phyloP scores from a whole-genome alignment of 164 flowering plant genomes.

The Chimonanthus praecox region DNA sequence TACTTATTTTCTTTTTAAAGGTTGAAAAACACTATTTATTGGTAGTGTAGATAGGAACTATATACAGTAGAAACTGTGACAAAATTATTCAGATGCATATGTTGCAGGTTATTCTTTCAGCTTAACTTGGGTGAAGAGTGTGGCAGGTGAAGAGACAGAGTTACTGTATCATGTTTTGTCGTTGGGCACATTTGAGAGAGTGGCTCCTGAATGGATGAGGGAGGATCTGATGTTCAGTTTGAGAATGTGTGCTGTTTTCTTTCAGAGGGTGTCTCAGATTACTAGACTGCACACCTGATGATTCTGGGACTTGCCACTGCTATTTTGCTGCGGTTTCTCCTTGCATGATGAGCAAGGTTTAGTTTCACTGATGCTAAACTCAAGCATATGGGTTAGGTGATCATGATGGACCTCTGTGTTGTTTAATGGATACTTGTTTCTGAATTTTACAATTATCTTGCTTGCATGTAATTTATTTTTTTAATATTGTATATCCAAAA shows the following conservation, averaged over 20 bases:
- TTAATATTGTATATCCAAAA: no score
- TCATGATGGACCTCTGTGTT: no score
- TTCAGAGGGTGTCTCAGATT: conserved; percentile 59
- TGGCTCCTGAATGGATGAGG: conserved; percentile 91
- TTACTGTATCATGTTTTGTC: conserved; percentile 53
- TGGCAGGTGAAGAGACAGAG: conserved; percentile 32
- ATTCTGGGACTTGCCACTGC: neutral
- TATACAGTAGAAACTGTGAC: no score
- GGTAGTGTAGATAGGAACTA: no score
- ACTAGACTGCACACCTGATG: conserved; percentile 28
- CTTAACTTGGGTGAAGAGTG: conserved; percentile 45
- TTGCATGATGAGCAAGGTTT: no score
- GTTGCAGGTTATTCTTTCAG: conserved; percentile 77
- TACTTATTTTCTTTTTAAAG: no score
- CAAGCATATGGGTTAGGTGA: no score
- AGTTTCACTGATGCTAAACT: no score
- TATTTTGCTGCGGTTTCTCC: neutral
- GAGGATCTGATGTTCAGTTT: conserved; percentile 57
- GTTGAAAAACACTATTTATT: no score
- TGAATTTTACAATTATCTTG: no score
- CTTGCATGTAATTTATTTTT: no score
- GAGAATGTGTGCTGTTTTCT: conserved; percentile 72
- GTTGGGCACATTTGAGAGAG: conserved; percentile 69
- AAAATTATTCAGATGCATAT: neutral
- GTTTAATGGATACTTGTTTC: no score